phyloP scores from a whole-genome alignment of 2,329 filamentous ascomycete genomes.

The Emergomyces orientalis region DNA sequence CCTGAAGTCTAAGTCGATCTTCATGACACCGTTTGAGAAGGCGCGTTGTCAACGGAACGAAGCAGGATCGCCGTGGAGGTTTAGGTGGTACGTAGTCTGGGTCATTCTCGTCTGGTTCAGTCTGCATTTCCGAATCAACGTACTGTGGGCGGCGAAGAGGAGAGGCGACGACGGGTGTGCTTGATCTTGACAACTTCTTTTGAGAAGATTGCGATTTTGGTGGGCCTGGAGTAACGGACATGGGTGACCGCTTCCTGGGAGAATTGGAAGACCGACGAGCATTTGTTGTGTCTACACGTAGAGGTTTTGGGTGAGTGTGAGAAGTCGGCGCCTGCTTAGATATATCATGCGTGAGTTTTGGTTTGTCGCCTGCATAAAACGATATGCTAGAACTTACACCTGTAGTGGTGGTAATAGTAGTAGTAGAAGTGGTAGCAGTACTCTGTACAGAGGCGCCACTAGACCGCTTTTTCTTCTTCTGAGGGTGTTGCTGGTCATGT shows the following conservation, averaged over 20 bases:
- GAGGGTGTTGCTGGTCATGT: slow-evolving; percentile 45
- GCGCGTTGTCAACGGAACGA: slow-evolving; percentile 35
- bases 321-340: neutral
- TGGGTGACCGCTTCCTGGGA: slow-evolving; percentile 23
- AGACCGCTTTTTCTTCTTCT: slow-evolving; percentile 48
- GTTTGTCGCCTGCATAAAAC: neutral
- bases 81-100: slow-evolving; percentile 16
- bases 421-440: slow-evolving; percentile 32
- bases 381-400: slow-evolving; percentile 18
- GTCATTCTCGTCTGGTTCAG: slow-evolving; percentile 35
- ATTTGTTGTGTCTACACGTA: slow-evolving; percentile 22
- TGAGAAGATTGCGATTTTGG: slow-evolving; percentile 21
- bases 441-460: slow-evolving; percentile 45
- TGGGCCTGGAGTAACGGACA: slow-evolving; percentile 15
- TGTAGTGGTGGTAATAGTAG: slow-evolving; percentile 34
- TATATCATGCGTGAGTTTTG: neutral
- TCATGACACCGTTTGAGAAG: slow-evolving; percentile 35
- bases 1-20: slow-evolving; percentile 31
- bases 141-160: slow-evolving; percentile 27
- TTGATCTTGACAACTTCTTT: slow-evolving; percentile 25
- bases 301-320: slow-evolving; percentile 7
- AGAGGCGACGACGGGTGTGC: slow-evolving; percentile 21
- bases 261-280: slow-evolving; percentile 30
- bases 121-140: slow-evolving; percentile 36
- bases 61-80: slow-evolving; percentile 22